A percentile compares a stretch with the other conserved stretches of the same genome.
phyloP scores from a whole-genome alignment of 257 asterid species.

The Agastache rugosa region DNA sequence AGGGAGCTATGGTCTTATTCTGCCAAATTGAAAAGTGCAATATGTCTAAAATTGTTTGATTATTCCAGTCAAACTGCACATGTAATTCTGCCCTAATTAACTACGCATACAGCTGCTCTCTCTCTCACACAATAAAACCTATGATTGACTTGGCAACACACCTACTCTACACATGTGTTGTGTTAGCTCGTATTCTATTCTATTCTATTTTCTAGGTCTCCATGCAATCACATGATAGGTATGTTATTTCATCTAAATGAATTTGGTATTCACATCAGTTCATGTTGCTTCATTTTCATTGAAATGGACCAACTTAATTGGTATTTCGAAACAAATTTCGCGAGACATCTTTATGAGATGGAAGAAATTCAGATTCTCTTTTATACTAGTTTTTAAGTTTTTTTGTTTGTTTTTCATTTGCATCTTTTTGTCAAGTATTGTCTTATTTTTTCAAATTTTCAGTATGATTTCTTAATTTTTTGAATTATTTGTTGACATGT shows the following conservation, averaged over 20 bases:
- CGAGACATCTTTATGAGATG: too few species aligned
- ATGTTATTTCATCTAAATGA: neutral
- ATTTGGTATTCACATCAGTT: neutral
- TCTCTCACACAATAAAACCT: neutral
- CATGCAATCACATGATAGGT: neutral
- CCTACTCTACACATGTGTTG: constrained; percentile 22
- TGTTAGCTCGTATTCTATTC: neutral
- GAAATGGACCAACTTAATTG: neutral
- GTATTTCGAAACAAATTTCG: neutral
- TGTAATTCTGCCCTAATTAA: constrained; percentile 13
- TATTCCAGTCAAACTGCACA: constrained; percentile 33
- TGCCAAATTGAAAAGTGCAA: constrained; percentile 35
- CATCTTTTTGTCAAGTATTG: neutral
- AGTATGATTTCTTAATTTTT: too few species aligned
- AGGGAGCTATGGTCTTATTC: constrained; percentile 14
- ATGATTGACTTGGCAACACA: constrained; percentile 21
- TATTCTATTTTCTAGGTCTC: neutral
- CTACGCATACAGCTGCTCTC: neutral
- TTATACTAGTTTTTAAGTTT: too few species aligned
- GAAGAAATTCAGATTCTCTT: too few species aligned
- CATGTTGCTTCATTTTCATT: neutral
- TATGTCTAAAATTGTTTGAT: constrained; percentile 10
- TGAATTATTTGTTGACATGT: neutral
- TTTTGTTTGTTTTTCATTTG: too few species aligned
- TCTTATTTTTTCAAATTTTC: too few species aligned